Evolutionary conservation across 768 basidiomycete species (phyloP).

Genomic region (Chlorophyllum brunneum): DNA sequence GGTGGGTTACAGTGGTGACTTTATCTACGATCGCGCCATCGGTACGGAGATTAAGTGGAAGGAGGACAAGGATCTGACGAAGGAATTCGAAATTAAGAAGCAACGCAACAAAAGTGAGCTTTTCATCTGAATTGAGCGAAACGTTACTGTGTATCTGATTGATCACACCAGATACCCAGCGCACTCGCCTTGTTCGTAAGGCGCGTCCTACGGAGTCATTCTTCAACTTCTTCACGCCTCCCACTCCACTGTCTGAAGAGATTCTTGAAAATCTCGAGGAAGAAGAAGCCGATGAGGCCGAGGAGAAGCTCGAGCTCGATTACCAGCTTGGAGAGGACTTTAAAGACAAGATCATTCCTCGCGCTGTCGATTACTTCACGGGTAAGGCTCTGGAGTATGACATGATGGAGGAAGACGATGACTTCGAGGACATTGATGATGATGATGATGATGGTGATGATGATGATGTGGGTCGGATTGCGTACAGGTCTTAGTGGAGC

Average conservation of each 20-base stretch:
- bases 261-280: conserved; percentile 66
- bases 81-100: conserved; percentile 98
- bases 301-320: conserved; percentile 92
- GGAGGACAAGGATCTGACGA: conserved; percentile 96
- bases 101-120: conserved; percentile 95
- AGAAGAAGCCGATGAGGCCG: conserved; percentile 84
- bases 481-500: not conserved
- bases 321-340: conserved; percentile 98
- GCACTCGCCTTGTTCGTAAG: conserved; percentile 81
- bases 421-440: conserved; percentile 56
- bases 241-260: conserved; percentile 65
- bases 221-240: conserved; percentile 97
- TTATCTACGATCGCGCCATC: conserved; percentile 91
- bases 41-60: conserved; percentile 97
- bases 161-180: conserved; percentile 64
- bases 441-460: conserved; percentile 57
- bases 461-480: conserved; percentile 39
- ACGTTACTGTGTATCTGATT: not conserved
- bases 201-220: conserved; percentile 90
- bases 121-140: not conserved
- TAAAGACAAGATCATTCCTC: conserved; percentile 96
- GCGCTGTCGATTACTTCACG: conserved; percentile 96
- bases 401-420: conserved; percentile 51
- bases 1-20: conserved; percentile 94
- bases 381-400: conserved; percentile 92